Conservation (phyloP, 2,329 filamentous ascomycete species). For the Fusarium fujikuroi region DNA sequence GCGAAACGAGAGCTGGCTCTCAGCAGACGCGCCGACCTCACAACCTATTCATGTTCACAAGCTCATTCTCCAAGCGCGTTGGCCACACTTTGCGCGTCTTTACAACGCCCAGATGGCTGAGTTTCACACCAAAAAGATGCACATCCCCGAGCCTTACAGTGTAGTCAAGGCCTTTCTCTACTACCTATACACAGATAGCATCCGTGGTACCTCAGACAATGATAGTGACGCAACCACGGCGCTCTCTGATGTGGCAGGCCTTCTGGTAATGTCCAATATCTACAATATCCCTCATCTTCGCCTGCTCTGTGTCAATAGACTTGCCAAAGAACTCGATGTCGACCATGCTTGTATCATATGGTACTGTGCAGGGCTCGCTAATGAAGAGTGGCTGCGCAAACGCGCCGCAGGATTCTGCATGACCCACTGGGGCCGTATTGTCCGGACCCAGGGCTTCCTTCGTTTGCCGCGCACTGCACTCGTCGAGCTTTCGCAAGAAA, state of each 20-base stretch:
- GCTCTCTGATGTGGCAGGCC: slow-evolving; percentile 87
- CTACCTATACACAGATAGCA: slow-evolving; percentile 96
- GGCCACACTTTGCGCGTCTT: slow-evolving; percentile 94
- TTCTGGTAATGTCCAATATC: slow-evolving; percentile 97
- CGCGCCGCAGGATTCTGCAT: slow-evolving; percentile 90
- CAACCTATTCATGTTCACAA: slow-evolving; percentile 93
- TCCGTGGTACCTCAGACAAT: slow-evolving; percentile 65
- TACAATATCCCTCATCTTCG: slow-evolving; percentile 97
- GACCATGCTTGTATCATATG: slow-evolving; percentile 96
- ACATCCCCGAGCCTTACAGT: slow-evolving; percentile 95
- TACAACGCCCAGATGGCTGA: slow-evolving; percentile 97
- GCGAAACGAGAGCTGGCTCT: slow-evolving; percentile 65
- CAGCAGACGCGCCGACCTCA: slow-evolving; percentile 73
- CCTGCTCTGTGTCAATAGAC: slow-evolving; percentile 87
- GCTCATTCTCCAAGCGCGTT: slow-evolving; percentile 91
- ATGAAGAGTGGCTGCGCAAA: slow-evolving; percentile 92
- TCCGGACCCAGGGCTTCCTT: slow-evolving; percentile 88
- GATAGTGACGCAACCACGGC: slow-evolving; percentile 77
- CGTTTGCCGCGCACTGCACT: slow-evolving; percentile 81
- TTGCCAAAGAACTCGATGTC: slow-evolving; percentile 91
- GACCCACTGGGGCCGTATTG: slow-evolving; percentile 93
- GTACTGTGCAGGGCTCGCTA: slow-evolving; percentile 90
- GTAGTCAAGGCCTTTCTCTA: slow-evolving; percentile 95
- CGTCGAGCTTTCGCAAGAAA: slow-evolving; percentile 91
- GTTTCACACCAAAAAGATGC: slow-evolving; percentile 96